Evolutionary conservation across 139 green algal species (phyloP), one percentile per base, ranked within the genome.

Genomic region (Pseudopediastrum boryanum): DNA sequence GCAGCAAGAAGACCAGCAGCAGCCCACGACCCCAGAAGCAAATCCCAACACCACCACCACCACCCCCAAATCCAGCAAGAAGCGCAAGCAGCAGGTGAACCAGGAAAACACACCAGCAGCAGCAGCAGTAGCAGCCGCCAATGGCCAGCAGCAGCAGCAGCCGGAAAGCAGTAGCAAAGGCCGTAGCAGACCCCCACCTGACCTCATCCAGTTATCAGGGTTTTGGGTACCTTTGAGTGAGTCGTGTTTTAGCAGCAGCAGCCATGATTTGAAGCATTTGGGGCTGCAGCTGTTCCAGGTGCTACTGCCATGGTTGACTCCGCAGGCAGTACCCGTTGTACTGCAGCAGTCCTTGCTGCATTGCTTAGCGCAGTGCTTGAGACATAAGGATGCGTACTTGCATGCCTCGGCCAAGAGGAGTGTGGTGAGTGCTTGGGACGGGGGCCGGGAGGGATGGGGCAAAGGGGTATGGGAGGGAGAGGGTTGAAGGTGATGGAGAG

Each of bases 201-300:
- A n/a, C n/a, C n/a, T n/a, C n/a, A n/a, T n/a, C n/a, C 73, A 80
- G 59, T 44, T 72, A 21, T 66, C 65, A 91, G 44, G 85, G 88
- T 56, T 78, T 19, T 82, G 59, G 76, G 51, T 33, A 66, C 75
- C 4, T 82, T 96, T 56, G 94, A 90, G 90, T 8, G 41, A 2
- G 21, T 63, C 0, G 86, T 92, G 33, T 88, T 90, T 93, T 43
- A 43, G 79, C 13, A 62, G 21, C 76, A 85, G 72, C 25, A 89
- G 78, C 23, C 90, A 94, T 51, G 91, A 94, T 83, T 86, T 90
- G 62, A 92, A 90, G 82, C 89, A 85, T 54, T 86, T 96, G 36
- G 91, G 73, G 52, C 84, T 96, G 46, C 86, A 89, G 82, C 86
- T 96, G 29, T 93, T 96, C 66, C 77, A 75, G 48, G 65, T 89